These are phyloP conservation scores for Pythium insidiosum DNA, from an alignment of 352 stramenopile species.

Conservation along the genomic window DNA sequence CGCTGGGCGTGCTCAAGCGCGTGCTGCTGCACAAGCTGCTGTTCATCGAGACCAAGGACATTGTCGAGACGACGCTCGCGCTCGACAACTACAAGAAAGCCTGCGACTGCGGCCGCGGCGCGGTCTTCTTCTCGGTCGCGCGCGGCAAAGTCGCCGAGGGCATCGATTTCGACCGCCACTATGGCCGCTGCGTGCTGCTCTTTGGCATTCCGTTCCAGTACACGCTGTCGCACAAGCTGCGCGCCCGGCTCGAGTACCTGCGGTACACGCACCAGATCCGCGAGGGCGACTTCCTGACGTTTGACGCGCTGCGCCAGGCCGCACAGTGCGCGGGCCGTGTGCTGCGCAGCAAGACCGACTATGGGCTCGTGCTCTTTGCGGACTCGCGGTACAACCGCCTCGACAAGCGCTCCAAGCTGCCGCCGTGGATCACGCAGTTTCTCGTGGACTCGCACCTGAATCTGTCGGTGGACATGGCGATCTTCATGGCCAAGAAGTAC, in stretches of 20 bases:
- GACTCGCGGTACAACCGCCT: conserved; percentile 97
- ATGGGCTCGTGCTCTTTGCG: conserved; percentile 98
- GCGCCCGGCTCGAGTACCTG: conserved; percentile 95
- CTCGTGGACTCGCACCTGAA: conserved; percentile 94
- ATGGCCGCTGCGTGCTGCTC: conserved; percentile 96
- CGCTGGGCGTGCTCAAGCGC: conserved; percentile 86
- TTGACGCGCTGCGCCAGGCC: conserved; percentile 97
- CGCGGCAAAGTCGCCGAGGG: conserved; percentile 98
- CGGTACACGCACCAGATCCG: conserved; percentile 90
- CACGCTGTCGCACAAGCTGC: conserved; percentile 90
- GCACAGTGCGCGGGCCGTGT: conserved; percentile 97
- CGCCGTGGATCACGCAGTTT: conserved; percentile 98
- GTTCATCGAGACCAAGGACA: conserved; percentile 99
- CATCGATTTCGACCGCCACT: conserved; percentile 99
- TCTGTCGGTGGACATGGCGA: conserved; percentile 94
- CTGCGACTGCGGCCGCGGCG: conserved; percentile 93
- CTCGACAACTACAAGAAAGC: conserved; percentile 98
- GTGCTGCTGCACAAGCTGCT: conserved; percentile 96
- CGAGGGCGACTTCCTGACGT: conserved; percentile 97
- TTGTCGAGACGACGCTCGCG: conserved; percentile 98
- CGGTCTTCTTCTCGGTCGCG: conserved; percentile 98
- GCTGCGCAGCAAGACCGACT: conserved; percentile 98
- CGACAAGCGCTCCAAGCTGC: conserved; percentile 97
- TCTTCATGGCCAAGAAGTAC: conserved; percentile 95
- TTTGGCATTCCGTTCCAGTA: conserved; percentile 99